Base-by-base conservation (phyloP, 129 eudicot genomes). In the Apium graveolens region DNA sequence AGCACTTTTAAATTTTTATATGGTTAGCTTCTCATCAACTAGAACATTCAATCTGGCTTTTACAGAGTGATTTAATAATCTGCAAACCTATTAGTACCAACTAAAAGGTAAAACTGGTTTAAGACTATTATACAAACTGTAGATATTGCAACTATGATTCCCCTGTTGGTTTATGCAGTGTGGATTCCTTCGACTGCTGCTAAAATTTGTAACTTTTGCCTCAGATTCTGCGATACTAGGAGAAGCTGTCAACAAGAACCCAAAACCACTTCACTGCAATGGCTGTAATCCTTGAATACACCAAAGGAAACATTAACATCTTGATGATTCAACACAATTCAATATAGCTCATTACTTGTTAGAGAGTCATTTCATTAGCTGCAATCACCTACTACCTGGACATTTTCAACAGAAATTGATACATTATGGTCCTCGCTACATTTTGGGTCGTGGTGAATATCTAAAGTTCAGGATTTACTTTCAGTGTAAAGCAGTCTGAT, bases 151-250 rank as follows among this genome's bases (percentile, higher is more conserved):
- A 5, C 79, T 70, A 76, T 35, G 71, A 32, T 29, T 84, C 92
- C 97, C 97, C 87, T 85, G 77, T 74, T 26, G 99, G 99, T 78
- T 84, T 90, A 69, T 77, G 85, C 79, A 90, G 86, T 74, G 86
- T 80, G 76, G 88, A 81, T 66, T 91, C 90, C 39, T 73, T 37
- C 81, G 80, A 76, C 74, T 78, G 42, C 75, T 21, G 74, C 76
- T 85, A 13, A 79, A 72, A 51, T 35, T 78, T 0, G 24, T 48
- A 18, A 45, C n/a, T 32, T 45, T 39, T 17, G 1, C 39, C 71
- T 51, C 63, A 29, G 83, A 45, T 39, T 82, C 72, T 80, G 38
- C 62, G 80, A 57, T 81, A 11, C 70, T 34, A 76, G 80, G 51
- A 73, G 11, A 44, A 68, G 27, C 35, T 73, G 65, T 35, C 78